Evolutionary conservation across 495 filamentous ascomycete species (phyloP).

Genomic region (Penicillium waksmanii): DNA sequence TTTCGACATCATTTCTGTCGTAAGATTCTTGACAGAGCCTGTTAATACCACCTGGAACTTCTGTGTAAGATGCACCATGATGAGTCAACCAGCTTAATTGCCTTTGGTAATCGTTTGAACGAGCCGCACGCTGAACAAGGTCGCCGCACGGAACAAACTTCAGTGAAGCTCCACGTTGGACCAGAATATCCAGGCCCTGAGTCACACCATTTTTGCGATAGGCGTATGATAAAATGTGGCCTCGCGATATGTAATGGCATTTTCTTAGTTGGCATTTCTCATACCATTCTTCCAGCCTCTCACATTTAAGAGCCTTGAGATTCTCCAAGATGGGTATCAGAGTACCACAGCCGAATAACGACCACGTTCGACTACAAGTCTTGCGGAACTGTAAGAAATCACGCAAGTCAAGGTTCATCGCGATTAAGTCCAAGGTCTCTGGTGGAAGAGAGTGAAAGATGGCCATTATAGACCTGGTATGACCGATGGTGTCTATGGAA

Average conservation of each 20-base stretch:
- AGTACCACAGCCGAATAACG: too few relatives aligned
- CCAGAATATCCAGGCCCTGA: constrained; percentile 6
- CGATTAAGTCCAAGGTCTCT: too few relatives aligned
- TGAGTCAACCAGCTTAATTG: constrained; percentile 3
- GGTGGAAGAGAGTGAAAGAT: too few relatives aligned
- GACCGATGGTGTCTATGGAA: too few relatives aligned
- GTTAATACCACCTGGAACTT: constrained; percentile 7
- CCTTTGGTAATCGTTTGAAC: constrained; percentile 6
- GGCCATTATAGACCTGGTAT: too few relatives aligned
- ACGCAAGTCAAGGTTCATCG: too few relatives aligned
- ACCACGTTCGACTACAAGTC: too few relatives aligned
- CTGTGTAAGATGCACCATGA: constrained; percentile 6
- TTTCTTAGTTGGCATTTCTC: not conserved
- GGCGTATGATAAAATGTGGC: constrained; percentile 13
- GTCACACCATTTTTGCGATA: constrained; percentile 7
- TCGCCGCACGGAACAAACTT: constrained; percentile 10
- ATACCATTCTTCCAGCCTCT: not conserved
- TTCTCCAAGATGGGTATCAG: not conserved
- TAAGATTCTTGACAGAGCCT: not conserved
- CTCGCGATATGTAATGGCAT: constrained; percentile 15
- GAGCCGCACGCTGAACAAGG: constrained; percentile 7
- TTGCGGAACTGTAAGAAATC: too few relatives aligned
- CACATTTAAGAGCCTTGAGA: not conserved
- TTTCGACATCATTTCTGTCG: constrained; percentile 1
- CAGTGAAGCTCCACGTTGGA: constrained; percentile 10